These are phyloP conservation scores for Xylariomycetidae sp. DNA, from an alignment of 2,329 filamentous ascomycete species.

Conservation along the genomic window DNA sequence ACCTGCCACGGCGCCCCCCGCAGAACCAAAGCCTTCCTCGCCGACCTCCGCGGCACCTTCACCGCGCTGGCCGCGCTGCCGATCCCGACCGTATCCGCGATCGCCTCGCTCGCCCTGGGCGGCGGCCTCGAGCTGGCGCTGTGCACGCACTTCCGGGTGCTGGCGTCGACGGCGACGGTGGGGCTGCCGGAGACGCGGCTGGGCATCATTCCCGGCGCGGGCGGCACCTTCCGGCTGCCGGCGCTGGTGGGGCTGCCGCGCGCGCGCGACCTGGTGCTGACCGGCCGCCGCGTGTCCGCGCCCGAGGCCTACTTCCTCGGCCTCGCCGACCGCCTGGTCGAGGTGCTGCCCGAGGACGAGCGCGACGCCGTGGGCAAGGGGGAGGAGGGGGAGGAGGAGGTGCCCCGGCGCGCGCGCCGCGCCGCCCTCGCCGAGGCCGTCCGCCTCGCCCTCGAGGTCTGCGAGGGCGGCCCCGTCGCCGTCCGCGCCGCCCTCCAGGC, in stretches of 20 bases:
- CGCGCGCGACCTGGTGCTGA: conserved; percentile 86
- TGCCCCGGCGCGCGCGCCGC: conserved; percentile 55
- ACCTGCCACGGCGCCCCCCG: conserved; percentile 4
- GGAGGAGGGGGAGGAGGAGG: conserved; percentile 26
- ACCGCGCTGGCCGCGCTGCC: conserved; percentile 66
- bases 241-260: conserved; percentile 71
- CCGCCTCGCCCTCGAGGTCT: conserved; percentile 75
- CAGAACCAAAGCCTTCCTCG: conserved; percentile 75
- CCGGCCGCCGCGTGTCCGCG: conserved; percentile 76
- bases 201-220: conserved; percentile 90
- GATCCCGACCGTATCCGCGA: conserved; percentile 83
- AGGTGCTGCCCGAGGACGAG: conserved; percentile 58
- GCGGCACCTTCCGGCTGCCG: conserved; percentile 84
- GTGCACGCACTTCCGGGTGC: conserved; percentile 81
- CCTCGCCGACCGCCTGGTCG: conserved; percentile 82
- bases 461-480: conserved; percentile 81
- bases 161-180: conserved; percentile 70
- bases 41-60: conserved; percentile 70
- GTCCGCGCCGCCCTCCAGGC: conserved; percentile 74
- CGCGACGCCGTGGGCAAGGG: conserved; percentile 32
- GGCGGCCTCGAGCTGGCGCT: conserved; percentile 92
- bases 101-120: conserved; percentile 81
- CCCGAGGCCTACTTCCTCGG: conserved; percentile 89
- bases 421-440: conserved; percentile 71
- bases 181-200: conserved; percentile 82